These are phyloP conservation scores for Scleroderma bovista DNA, from an alignment of 768 basidiomycete species.

Conservation along the genomic window DNA sequence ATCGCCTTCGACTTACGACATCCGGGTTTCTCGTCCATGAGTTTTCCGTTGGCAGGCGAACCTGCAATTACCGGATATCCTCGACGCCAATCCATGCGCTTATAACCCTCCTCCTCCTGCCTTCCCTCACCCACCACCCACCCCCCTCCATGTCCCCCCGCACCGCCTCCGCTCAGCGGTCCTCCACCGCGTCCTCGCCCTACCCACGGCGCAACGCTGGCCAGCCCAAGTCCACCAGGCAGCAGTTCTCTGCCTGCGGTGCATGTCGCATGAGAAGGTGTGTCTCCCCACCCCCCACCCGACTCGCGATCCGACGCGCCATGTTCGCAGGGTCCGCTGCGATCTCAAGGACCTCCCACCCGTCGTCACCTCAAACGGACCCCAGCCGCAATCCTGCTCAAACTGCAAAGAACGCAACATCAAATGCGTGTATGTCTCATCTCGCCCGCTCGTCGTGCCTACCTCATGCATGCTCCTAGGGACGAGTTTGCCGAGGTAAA, in stretches of 20 bases:
- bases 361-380: slow-evolving; percentile 38
- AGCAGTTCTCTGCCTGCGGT: slow-evolving; percentile 91
- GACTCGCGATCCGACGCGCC: neutral
- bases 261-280: slow-evolving; percentile 88
- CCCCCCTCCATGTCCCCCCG: slow-evolving; percentile 52
- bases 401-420: slow-evolving; percentile 87
- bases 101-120: slow-evolving; percentile 11
- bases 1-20: slow-evolving; percentile 31
- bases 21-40: slow-evolving; percentile 32
- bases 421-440: slow-evolving; percentile 83
- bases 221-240: slow-evolving; percentile 71
- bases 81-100: slow-evolving; percentile 21
- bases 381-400: slow-evolving; percentile 56
- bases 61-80: slow-evolving; percentile 26
- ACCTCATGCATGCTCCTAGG: slow-evolving; percentile 34
- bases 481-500: slow-evolving; percentile 92
- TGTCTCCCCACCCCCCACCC: slow-evolving; percentile 5
- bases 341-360: slow-evolving; percentile 82
- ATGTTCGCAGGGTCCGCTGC: slow-evolving; percentile 68
- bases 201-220: slow-evolving; percentile 45
- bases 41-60: slow-evolving; percentile 9
- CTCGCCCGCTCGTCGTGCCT: neutral
- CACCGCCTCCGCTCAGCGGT: slow-evolving; percentile 32
- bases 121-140: slow-evolving; percentile 27
- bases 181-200: slow-evolving; percentile 23